Conservation (phyloP, 257 asterid genomes). For the Plantago major region DNA sequence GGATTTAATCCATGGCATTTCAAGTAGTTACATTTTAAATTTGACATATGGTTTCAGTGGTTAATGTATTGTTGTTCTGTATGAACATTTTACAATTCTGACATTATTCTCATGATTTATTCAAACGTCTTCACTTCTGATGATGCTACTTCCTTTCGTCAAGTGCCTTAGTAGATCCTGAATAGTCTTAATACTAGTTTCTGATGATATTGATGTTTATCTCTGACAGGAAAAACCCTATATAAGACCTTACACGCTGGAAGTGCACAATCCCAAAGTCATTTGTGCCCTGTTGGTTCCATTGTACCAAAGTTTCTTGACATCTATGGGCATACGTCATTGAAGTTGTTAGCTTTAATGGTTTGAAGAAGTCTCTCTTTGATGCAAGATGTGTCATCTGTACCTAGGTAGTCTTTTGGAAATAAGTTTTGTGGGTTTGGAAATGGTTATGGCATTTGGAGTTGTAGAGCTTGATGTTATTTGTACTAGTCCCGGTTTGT, state of each 20-base stretch:
- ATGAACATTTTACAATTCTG: no score
- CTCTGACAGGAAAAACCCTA: conserved; percentile 19
- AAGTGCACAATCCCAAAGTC: background rate
- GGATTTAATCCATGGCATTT: no score
- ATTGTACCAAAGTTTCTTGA: conserved; percentile 2
- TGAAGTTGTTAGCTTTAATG: background rate
- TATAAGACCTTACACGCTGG: conserved; percentile 12
- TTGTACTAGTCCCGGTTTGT: no score
- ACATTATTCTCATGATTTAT: background rate
- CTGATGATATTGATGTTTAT: conserved; percentile 1
- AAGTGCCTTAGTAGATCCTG: background rate
- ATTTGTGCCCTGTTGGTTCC: conserved; percentile 3
- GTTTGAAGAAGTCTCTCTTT: conserved; percentile 1
- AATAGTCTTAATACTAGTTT: background rate
- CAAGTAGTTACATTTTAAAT: no score
- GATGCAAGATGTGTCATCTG: conserved; percentile 14
- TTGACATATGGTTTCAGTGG: no score
- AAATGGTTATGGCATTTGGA: no score
- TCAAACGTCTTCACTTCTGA: background rate
- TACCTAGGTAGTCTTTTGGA: background rate
- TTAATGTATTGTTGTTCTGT: no score
- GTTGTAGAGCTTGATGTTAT: no score
- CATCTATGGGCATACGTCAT: background rate
- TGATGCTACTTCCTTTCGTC: background rate
- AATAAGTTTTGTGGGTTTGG: background rate